Conservation (phyloP, 2,329 filamentous ascomycete genomes). For the Exophiala xenobiotica region DNA sequence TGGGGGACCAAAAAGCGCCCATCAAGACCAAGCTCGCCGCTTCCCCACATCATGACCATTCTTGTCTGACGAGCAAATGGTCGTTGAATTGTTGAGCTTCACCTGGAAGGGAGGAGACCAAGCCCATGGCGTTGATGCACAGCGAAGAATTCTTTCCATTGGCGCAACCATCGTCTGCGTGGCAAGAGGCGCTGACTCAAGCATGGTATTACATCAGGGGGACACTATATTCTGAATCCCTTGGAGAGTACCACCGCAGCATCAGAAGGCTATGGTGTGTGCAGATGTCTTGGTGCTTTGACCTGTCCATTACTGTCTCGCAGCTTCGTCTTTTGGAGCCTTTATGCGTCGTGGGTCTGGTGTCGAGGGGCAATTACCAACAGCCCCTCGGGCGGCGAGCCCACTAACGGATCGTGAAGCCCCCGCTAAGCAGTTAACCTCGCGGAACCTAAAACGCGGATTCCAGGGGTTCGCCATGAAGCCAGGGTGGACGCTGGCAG, state of each 20-base stretch:
- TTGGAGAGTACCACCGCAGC: no score
- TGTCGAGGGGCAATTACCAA: slow-evolving; percentile 8
- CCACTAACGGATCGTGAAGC: slow-evolving; percentile 5
- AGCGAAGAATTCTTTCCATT: slow-evolving; percentile 10
- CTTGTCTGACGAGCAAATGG: slow-evolving; percentile 13
- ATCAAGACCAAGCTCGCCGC: slow-evolving; percentile 8
- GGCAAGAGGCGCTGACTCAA: not conserved
- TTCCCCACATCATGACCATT: slow-evolving; percentile 16
- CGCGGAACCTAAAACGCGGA: not conserved
- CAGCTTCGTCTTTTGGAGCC: not conserved
- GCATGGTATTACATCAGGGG: not conserved
- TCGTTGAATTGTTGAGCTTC: slow-evolving; percentile 1
- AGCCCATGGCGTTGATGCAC: slow-evolving; percentile 4
- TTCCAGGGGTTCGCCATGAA: not conserved
- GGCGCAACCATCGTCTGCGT: slow-evolving; percentile 6
- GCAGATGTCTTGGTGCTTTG: not conserved
- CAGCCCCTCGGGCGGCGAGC: not conserved
- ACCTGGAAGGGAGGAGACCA: not conserved
- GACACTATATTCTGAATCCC: not conserved
- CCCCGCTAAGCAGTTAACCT: slow-evolving; percentile 2
- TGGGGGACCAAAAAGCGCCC: slow-evolving; percentile 10
- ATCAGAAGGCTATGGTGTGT: not conserved
- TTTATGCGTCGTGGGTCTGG: not conserved
- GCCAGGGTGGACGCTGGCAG: no score
- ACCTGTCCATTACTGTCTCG: not conserved